These are phyloP conservation scores for Russula abietina DNA, from an alignment of 768 basidiomycete species.

Conservation along the genomic window DNA sequence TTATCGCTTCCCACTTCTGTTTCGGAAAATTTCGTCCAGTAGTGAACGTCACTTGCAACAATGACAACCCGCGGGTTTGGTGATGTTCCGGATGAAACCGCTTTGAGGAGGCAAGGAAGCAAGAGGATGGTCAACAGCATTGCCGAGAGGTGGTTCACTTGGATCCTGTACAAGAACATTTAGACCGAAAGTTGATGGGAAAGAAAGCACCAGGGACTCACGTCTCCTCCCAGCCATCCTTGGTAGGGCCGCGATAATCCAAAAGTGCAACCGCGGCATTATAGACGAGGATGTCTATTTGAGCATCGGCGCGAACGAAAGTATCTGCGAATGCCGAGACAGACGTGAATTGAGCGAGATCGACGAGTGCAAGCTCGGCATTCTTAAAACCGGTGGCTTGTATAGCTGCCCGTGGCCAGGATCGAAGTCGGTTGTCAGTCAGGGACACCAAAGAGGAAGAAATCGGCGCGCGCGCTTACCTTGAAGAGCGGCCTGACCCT, in stretches of 20 bases:
- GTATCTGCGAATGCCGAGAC: slow-evolving; percentile 27
- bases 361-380: slow-evolving; percentile 25
- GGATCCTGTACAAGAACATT: slow-evolving; percentile 34
- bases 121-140: slow-evolving; percentile 12
- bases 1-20: slow-evolving; percentile 9
- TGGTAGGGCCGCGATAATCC: slow-evolving; percentile 28
- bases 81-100: slow-evolving; percentile 11
- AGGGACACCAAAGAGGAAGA: too few species aligned
- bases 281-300: slow-evolving; percentile 30
- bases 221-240: slow-evolving; percentile 31
- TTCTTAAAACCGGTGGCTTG: slow-evolving; percentile 18
- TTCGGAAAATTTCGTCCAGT: neutral
- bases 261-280: slow-evolving; percentile 27
- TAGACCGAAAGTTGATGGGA: too few species aligned
- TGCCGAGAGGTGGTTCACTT: slow-evolving; percentile 36
- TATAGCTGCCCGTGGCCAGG: slow-evolving; percentile 5
- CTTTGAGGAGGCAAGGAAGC: slow-evolving; percentile 19
- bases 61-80: slow-evolving; percentile 20
- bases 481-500: slow-evolving; percentile 15
- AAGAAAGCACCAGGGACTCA: slow-evolving; percentile 15
- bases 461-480: neutral
- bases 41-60: slow-evolving; percentile 21
- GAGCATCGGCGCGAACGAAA: slow-evolving; percentile 25
- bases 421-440: too few species aligned
- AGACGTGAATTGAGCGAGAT: slow-evolving; percentile 28